Base-by-base conservation (phyloP, 1,284 basidiomycete genomes). In the Albatrellus sp. region DNA sequence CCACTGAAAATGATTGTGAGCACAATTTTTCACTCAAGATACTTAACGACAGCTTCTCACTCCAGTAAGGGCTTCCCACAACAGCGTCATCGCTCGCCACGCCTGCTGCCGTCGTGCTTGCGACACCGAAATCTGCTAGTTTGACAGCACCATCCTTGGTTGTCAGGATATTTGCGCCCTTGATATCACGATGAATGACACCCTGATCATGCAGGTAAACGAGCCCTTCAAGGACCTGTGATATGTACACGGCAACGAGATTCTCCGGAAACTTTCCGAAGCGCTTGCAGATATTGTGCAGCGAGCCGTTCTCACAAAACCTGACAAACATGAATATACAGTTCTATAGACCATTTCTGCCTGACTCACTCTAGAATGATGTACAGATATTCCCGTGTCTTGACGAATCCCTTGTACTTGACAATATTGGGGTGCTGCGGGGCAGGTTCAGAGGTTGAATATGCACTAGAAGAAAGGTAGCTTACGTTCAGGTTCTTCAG, bases 221-320 rank as follows among this genome's bases (percentile, higher is more conserved):
- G 16, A 97, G 72, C 1, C 92, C 92, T 57, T 94, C 87, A 31
- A 97, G 73, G 14, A 91, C 83, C 64, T 98, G 94, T 40, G 86
- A 87, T 55, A 97, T 90, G 66, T 98, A 98, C 9, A 97, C 90
- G 1, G 89, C 92, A 36, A 98, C 94, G 30, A 98, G 79, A 51
- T 80, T 87, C 63, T 98, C 94, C 0, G 94, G 94, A 58, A 98
- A 98, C 67, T 98, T 96, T 52, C 94, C 94, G 62, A 98, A 98
- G 45, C 88, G 82, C 64, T 97, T 97, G 66, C 86, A 85, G 55
- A 98, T 97, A 50, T 85, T 85, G 60, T 96, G 89, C 11, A 98
- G 69, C 3, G 91, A 96, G 17, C 94, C 94, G 57, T 98, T 98
- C 70, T 98, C 94, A 69, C 94, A 98, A 60, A 93, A 94, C 59